A percentile compares a stretch with the other conserved stretches of the same genome.
phyloP scores from a whole-genome alignment of 495 filamentous ascomycete genomes.

The Aspergillus biplanus region DNA sequence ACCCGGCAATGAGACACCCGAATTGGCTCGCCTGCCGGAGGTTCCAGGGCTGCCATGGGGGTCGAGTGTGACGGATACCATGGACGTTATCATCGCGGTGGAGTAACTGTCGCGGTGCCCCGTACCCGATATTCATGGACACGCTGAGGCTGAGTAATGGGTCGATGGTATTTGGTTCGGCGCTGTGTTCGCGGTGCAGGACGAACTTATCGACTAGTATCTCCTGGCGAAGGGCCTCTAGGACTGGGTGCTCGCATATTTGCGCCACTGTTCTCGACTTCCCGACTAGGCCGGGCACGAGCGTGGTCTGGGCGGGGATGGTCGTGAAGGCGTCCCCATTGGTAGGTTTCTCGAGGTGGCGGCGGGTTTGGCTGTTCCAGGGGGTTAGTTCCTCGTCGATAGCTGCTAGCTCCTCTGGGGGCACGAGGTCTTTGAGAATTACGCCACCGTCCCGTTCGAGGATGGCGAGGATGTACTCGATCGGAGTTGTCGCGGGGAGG shows the following conservation, averaged over 20 bases:
- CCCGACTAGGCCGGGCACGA: slow-evolving; percentile 34
- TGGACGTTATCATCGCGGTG: slow-evolving; percentile 38
- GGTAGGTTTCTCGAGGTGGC: background rate
- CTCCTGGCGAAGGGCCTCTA: slow-evolving; percentile 27
- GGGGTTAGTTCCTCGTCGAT: slow-evolving; percentile 26
- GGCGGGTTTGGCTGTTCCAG: slow-evolving; percentile 11
- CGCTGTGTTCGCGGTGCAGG: slow-evolving; percentile 17
- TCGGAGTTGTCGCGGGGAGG: slow-evolving; percentile 25
- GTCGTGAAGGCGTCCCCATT: slow-evolving; percentile 20
- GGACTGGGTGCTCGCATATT: slow-evolving; percentile 25
- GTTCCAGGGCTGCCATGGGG: slow-evolving; percentile 8
- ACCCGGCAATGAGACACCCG: slow-evolving; percentile 24
- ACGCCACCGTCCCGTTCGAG: slow-evolving; percentile 39
- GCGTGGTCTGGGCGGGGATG: slow-evolving; percentile 21
- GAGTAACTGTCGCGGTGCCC: slow-evolving; percentile 31
- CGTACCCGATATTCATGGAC: slow-evolving; percentile 31
- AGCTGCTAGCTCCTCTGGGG: slow-evolving; percentile 16
- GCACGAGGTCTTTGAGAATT: slow-evolving; percentile 33
- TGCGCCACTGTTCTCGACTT: slow-evolving; percentile 35
- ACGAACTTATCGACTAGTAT: slow-evolving; percentile 17
- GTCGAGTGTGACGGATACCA: slow-evolving; percentile 17
- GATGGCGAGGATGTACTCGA: slow-evolving; percentile 34
- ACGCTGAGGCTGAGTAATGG: slow-evolving; percentile 32
- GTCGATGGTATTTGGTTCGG: slow-evolving; percentile 24
- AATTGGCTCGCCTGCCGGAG: slow-evolving; percentile 21